Evolutionary conservation across 2,329 filamentous ascomycete species (phyloP).

Genomic region (Penicillium sp.): DNA sequence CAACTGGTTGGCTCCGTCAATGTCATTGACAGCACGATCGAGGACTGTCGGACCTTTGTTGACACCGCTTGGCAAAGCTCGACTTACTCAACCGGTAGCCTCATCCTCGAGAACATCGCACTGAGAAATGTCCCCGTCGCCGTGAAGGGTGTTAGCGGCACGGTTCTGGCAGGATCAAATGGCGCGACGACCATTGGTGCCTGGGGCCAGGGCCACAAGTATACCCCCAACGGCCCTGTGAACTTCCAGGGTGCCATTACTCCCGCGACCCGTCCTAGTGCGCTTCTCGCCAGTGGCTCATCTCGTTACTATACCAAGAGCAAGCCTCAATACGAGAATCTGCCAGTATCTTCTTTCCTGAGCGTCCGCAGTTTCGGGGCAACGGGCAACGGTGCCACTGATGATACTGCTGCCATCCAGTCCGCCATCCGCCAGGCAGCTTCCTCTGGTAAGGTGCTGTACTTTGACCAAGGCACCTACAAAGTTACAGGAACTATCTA

Average conservation of each 20-base stretch:
- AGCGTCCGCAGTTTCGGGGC: conserved; percentile 41
- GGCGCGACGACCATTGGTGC: conserved; percentile 34
- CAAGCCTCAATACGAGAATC: conserved; percentile 50
- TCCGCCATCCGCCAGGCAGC: conserved; percentile 49
- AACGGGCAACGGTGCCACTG: conserved; percentile 51
- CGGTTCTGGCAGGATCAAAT: conserved; percentile 33
- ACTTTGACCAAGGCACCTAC: conserved; percentile 54
- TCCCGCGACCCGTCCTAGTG: conserved; percentile 39
- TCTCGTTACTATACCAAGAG: conserved; percentile 42
- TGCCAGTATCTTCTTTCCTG: conserved; percentile 35
- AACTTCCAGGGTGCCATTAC: conserved; percentile 41
- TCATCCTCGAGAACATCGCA: conserved; percentile 52
- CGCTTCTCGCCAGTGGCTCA: conserved; percentile 40
- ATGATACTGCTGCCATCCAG: conserved; percentile 58
- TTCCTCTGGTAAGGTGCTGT: conserved; percentile 46
- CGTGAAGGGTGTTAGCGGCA: conserved; percentile 35
- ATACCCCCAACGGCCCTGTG: conserved; percentile 41
- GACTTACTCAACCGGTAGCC: conserved; percentile 42
- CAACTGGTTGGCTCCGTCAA: conserved; percentile 51
- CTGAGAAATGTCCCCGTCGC: conserved; percentile 47
- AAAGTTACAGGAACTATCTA: conserved; percentile 43
- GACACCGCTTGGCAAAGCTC: conserved; percentile 41
- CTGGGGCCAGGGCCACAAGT: conserved; percentile 42
- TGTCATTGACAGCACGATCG: conserved; percentile 52
- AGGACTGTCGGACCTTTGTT: conserved; percentile 47